Conservation (phyloP, 1,284 basidiomycete species). For the Rhizopogon parksii region DNA sequence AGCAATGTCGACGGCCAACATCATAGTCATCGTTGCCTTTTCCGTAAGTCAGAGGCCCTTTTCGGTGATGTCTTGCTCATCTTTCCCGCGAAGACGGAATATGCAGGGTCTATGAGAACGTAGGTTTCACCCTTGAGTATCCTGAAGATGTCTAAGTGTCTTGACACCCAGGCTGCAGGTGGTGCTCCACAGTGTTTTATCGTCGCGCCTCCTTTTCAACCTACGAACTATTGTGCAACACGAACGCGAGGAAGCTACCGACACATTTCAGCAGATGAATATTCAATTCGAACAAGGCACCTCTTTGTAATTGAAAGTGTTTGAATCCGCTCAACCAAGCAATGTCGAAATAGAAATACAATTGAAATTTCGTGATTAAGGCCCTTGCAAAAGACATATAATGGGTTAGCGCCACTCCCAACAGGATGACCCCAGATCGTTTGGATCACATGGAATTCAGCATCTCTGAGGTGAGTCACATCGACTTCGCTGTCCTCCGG, state of each 20-base stretch:
- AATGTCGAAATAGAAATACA: too few species aligned
- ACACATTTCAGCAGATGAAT: background rate
- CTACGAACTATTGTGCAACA: background rate
- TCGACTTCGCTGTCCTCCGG: conserved; percentile 27
- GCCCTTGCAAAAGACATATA: conserved; percentile 19
- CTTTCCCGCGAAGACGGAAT: background rate
- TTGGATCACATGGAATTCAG: conserved; percentile 23
- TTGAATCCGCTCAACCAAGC: too few species aligned
- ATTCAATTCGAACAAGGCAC: background rate
- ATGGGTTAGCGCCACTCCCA: conserved; percentile 24
- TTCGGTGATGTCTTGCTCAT: background rate
- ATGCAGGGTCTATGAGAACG: too few species aligned
- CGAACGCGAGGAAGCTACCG: background rate
- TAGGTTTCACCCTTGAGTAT: too few species aligned
- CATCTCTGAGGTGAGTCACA: conserved; percentile 22
- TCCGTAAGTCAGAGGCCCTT: background rate
- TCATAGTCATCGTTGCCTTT: background rate
- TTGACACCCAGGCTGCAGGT: too few species aligned
- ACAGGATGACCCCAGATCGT: conserved; percentile 29
- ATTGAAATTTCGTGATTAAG: background rate
- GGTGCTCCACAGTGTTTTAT: too few species aligned
- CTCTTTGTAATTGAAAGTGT: background rate
- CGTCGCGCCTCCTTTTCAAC: background rate
- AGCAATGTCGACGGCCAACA: background rate
- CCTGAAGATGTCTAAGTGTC: too few species aligned